Evolutionary conservation across 371 early-diverging fungal species (phyloP).

Genomic region (Thermomucor indicae-seudaticae): DNA sequence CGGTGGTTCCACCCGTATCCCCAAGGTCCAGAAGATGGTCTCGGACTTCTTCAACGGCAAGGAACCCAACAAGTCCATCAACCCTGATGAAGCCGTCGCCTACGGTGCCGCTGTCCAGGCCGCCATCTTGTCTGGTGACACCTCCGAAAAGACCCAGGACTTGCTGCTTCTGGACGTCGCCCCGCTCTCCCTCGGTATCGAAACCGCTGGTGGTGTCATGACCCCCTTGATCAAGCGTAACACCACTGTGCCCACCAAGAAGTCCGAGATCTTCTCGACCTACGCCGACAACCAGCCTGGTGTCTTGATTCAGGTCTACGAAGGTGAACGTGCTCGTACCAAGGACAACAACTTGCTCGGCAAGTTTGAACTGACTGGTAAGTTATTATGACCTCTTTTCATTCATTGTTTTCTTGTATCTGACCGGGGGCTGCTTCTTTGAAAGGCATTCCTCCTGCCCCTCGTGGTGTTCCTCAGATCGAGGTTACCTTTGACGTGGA

Average conservation of each 20-base stretch:
- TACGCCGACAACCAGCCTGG: slow-evolving; percentile 97
- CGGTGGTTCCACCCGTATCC: slow-evolving; percentile 99
- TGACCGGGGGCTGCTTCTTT: no score
- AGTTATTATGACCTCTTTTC: no score
- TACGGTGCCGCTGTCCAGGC: slow-evolving; percentile 99
- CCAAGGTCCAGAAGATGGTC: slow-evolving; percentile 97
- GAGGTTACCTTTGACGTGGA: slow-evolving; percentile 98
- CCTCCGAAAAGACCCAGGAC: slow-evolving; percentile 87
- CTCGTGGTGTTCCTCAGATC: slow-evolving; percentile 97
- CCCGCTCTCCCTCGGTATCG: slow-evolving; percentile 92
- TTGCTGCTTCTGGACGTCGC: slow-evolving; percentile 88
- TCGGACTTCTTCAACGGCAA: slow-evolving; percentile 98
- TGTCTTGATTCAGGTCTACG: slow-evolving; percentile 96
- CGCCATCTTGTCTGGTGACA: slow-evolving; percentile 88
- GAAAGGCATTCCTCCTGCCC: slow-evolving; percentile 96
- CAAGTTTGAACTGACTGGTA: slow-evolving; percentile 94
- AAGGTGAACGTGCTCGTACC: slow-evolving; percentile 96
- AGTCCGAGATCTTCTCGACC: slow-evolving; percentile 98
- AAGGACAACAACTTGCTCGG: slow-evolving; percentile 96
- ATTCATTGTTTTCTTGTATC: no score
- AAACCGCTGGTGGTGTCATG: slow-evolving; percentile 97
- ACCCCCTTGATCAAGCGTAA: slow-evolving; percentile 95
- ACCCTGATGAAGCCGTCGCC: slow-evolving; percentile 99
- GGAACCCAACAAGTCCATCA: slow-evolving; percentile 96
- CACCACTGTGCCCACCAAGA: slow-evolving; percentile 97